Conservation (phyloP, 179 eudicot genomes). For the Monotropa hypopitys region DNA sequence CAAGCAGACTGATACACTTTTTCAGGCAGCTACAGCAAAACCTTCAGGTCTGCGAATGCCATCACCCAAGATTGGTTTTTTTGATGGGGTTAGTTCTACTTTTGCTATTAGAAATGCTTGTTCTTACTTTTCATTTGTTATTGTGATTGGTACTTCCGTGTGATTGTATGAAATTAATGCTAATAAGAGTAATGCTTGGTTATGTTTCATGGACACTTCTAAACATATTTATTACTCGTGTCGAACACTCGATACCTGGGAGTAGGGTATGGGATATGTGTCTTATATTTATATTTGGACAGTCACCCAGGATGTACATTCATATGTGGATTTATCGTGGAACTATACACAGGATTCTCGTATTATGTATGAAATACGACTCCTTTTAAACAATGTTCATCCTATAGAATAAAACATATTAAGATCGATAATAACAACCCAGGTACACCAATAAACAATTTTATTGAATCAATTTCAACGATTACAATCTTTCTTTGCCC, state of each 20-base stretch:
- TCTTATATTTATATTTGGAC: neutral
- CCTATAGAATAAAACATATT: no score
- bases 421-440: no score
- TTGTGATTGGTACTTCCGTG: neutral
- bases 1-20: slow-evolving; percentile 14
- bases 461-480: no score
- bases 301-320: neutral
- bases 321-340: neutral
- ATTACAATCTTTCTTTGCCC: neutral
- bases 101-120: neutral
- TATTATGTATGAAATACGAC: no score
- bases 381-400: no score
- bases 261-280: neutral
- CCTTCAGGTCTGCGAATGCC: slow-evolving; percentile 94
- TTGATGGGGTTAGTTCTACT: slow-evolving; percentile 76
- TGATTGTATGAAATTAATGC: neutral
- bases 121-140: neutral
- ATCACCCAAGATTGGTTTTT: slow-evolving; percentile 81
- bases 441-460: no score
- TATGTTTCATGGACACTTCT: neutral
- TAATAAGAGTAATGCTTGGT: neutral
- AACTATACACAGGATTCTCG: no score
- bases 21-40: slow-evolving; percentile 34
- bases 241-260: neutral
- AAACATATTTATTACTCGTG: neutral